These are phyloP conservation scores for Puya raimondii DNA, from an alignment of 176 grass and related monocot species.

Conservation along the genomic window DNA sequence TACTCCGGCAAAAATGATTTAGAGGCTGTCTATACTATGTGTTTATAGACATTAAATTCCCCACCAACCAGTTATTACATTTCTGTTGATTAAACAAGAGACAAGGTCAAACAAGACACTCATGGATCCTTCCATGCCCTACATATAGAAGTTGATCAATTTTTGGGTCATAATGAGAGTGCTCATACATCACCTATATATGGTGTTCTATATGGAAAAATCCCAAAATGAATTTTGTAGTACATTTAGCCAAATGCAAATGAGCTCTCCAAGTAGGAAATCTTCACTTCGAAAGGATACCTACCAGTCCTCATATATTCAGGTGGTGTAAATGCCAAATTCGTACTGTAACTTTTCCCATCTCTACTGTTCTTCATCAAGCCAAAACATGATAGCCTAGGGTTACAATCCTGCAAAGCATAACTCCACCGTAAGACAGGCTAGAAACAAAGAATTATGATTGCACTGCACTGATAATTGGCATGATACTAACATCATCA, in stretches of 20 bases:
- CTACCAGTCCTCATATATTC: constrained; percentile 99
- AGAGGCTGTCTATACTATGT: too few species aligned
- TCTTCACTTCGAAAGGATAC: constrained; percentile 17
- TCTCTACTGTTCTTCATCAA: constrained; percentile 98
- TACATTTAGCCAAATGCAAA: too few species aligned
- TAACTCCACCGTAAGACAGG: constrained; percentile 10
- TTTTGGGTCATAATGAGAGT: too few species aligned
- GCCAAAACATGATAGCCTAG: constrained; percentile 97
- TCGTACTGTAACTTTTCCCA: constrained; percentile 99
- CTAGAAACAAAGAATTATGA: constrained; percentile 15
- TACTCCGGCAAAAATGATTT: too few species aligned
- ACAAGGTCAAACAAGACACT: too few species aligned
- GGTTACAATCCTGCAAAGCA: constrained; percentile 71
- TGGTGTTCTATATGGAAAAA: not conserved
- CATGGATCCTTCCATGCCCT: too few species aligned
- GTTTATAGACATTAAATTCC: too few species aligned
- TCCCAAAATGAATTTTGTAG: not conserved
- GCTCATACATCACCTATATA: too few species aligned
- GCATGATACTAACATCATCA: constrained; percentile 68
- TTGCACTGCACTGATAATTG: constrained; percentile 9
- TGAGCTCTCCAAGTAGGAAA: too few species aligned
- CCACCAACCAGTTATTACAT: too few species aligned
- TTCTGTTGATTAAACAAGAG: too few species aligned
- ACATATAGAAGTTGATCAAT: too few species aligned
- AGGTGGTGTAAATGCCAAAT: constrained; percentile 96